Evolutionary conservation across 1,284 basidiomycete species (phyloP).

Genomic region (Moesziomyces sp.): DNA sequence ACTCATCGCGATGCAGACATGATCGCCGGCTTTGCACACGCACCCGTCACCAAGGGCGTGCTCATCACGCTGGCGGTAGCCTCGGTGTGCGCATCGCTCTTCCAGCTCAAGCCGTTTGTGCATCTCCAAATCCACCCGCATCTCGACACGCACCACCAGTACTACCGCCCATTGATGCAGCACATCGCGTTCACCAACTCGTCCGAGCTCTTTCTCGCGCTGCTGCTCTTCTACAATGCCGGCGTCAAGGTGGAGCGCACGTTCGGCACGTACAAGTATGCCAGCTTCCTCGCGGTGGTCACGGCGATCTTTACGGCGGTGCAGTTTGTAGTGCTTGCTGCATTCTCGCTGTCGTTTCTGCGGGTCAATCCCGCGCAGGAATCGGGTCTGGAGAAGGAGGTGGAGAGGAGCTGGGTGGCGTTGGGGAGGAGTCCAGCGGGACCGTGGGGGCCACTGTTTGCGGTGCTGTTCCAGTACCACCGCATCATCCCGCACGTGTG

Average conservation of each 20-base stretch:
- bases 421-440: conserved; percentile 25
- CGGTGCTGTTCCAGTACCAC: conserved; percentile 30
- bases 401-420: conserved; percentile 1
- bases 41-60: conserved; percentile 45
- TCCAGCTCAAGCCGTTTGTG: conserved; percentile 36
- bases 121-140: conserved; percentile 71
- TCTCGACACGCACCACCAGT: conserved; percentile 72
- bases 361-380: background rate
- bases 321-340: conserved; percentile 12
- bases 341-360: background rate
- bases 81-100: conserved; percentile 63
- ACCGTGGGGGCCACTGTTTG: conserved; percentile 33
- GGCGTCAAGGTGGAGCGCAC: conserved; percentile 81
- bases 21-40: conserved; percentile 47
- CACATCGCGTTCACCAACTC: conserved; percentile 84
- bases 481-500: conserved; percentile 41
- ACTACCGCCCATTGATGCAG: conserved; percentile 82
- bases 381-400: background rate
- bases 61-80: conserved; percentile 24
- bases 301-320: conserved; percentile 16
- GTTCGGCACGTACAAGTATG: conserved; percentile 87
- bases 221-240: conserved; percentile 79
- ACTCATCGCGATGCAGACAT: conserved; percentile 8
- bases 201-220: conserved; percentile 82
- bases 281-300: conserved; percentile 62